A percentile compares a stretch with the other conserved stretches of the same genome.
These are phyloP conservation scores for Penicillium alfredii DNA, from an alignment of 495 filamentous ascomycete genomes.

Conservation along the genomic window DNA sequence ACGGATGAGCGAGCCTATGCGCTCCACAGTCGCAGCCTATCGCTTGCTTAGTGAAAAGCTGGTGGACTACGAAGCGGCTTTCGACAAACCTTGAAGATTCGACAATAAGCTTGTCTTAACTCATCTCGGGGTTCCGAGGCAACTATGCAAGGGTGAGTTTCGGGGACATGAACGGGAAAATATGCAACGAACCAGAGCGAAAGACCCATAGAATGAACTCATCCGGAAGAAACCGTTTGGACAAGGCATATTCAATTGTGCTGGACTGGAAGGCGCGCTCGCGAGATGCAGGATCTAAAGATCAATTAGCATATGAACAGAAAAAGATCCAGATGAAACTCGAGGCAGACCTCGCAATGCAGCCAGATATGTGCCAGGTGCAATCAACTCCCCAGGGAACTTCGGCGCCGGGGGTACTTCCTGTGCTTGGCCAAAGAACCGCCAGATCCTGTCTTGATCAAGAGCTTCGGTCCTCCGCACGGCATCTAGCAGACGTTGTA, in stretches of 20 bases:
- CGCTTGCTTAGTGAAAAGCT: not conserved
- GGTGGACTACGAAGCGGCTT: not conserved
- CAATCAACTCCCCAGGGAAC: slow-evolving; percentile 31
- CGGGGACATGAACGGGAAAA: not conserved
- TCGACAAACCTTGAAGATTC: slow-evolving; percentile 41
- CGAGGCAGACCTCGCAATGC: slow-evolving; percentile 32
- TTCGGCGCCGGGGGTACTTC: slow-evolving; percentile 27
- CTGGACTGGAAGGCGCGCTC: slow-evolving; percentile 65
- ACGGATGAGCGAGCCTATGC: slow-evolving; percentile 23
- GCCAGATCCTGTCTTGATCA: slow-evolving; percentile 53
- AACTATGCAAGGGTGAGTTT: slow-evolving; percentile 31
- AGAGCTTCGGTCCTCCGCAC: slow-evolving; percentile 71
- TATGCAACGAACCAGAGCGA: slow-evolving; percentile 44
- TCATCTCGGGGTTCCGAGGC: slow-evolving; percentile 53
- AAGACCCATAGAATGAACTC: slow-evolving; percentile 71
- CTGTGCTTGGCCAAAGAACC: slow-evolving; percentile 52
- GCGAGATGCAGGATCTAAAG: slow-evolving; percentile 42
- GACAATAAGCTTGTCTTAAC: slow-evolving; percentile 60
- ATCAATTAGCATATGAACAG: slow-evolving; percentile 7
- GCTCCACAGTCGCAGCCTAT: slow-evolving; percentile 18
- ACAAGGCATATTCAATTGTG: slow-evolving; percentile 54
- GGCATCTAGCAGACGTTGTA: slow-evolving; percentile 59
- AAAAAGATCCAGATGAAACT: not conserved
- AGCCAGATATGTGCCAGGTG: slow-evolving; percentile 19
- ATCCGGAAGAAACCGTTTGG: slow-evolving; percentile 54